Base-by-base conservation (phyloP, 352 stramenopile genomes). In the Halophytophthora polymorphica region DNA sequence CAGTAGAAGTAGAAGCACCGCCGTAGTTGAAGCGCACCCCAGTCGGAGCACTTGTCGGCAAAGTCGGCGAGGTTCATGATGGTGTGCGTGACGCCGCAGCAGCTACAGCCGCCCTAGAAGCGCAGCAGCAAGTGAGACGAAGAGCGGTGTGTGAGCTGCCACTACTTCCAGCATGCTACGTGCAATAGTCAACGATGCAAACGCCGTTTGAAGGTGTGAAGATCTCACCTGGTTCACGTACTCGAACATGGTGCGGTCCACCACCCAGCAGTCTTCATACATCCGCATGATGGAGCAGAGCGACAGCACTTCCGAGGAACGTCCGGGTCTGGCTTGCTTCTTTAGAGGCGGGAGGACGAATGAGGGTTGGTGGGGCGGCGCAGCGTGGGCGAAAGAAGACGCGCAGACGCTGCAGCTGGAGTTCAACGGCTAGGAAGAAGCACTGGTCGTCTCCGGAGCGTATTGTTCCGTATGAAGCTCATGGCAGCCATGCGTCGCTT, bases 211-310 rank as follows among this genome's bases (percentile, higher is more conserved):
- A n/a, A n/a, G n/a, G n/a, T n/a, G 10, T 10, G 6, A 6, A 22
- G 19, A 0, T 31, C 53, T 22, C 45, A 88, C 80, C 69, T 91
- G 77, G 58, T 92, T 92, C 35, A 97, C 77, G 63, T 97, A 97
- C 57, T 98, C 88, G 71, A 98, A 98, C 84, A 98, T 91, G 29
- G 85, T 95, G 38, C 87, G 83, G 68, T 98, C 91, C 34, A 98
- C 83, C 44, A 98, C 84, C 86, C 83, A 93, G 19, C 64, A 71
- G 56, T 93, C 83, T 17, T 90, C 73, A 57, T 87, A 91, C 50
- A 83, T 82, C 41, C 72, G 67, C 71, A 91, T 86, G 5, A 23
- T 56, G 17, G 10, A 6, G 22, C 35, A 53, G 37, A n/a, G n/a
- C n/a, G 25, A 7, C 10, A 29, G 40, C 12, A 2, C 11, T 45